These are phyloP conservation scores for Metschnikowia amazonensis DNA, from an alignment of 805 yeast species.

Conservation along the genomic window DNA sequence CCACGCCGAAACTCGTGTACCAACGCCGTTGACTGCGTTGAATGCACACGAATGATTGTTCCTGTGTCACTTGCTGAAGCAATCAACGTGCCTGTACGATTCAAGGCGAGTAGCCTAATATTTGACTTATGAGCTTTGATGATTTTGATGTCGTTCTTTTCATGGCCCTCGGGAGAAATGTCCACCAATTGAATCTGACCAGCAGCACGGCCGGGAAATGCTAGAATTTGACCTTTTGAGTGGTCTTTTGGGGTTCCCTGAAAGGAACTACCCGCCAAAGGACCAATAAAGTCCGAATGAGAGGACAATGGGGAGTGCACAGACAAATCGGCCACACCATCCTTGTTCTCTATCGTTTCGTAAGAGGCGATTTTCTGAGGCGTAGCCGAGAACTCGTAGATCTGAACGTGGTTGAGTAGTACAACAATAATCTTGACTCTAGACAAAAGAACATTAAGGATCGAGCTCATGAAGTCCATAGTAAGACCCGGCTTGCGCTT, in stretches of 20 bases:
- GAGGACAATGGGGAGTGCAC: slow-evolving; percentile 21
- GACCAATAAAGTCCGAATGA: slow-evolving; percentile 9
- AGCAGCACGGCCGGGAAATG: slow-evolving; percentile 68
- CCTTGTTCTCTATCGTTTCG: slow-evolving; percentile 62
- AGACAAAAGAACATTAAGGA: slow-evolving; percentile 69
- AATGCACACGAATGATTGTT: slow-evolving; percentile 71
- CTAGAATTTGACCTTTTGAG: slow-evolving; percentile 49
- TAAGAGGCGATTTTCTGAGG: slow-evolving; percentile 63
- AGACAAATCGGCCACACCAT: slow-evolving; percentile 60
- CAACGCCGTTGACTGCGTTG: slow-evolving; percentile 62
- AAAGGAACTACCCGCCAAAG: slow-evolving; percentile 10
- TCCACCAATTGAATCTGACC: slow-evolving; percentile 84
- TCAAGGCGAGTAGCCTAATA: slow-evolving; percentile 60
- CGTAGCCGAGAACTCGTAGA: slow-evolving; percentile 78
- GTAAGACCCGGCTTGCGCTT: slow-evolving; percentile 68
- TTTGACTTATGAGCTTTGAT: slow-evolving; percentile 73
- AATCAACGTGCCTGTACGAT: slow-evolving; percentile 59
- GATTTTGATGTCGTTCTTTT: slow-evolving; percentile 59
- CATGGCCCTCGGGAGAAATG: slow-evolving; percentile 61
- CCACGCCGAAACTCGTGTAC: slow-evolving; percentile 89
- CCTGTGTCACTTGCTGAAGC: slow-evolving; percentile 85
- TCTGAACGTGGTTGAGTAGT: slow-evolving; percentile 59
- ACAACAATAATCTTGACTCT: slow-evolving; percentile 74
- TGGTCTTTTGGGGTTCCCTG: slow-evolving; percentile 11
- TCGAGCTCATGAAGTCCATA: slow-evolving; percentile 73